Evolutionary conservation across 257 asterid genomes (phyloP).

Genomic region (Solanum habrochaites): DNA sequence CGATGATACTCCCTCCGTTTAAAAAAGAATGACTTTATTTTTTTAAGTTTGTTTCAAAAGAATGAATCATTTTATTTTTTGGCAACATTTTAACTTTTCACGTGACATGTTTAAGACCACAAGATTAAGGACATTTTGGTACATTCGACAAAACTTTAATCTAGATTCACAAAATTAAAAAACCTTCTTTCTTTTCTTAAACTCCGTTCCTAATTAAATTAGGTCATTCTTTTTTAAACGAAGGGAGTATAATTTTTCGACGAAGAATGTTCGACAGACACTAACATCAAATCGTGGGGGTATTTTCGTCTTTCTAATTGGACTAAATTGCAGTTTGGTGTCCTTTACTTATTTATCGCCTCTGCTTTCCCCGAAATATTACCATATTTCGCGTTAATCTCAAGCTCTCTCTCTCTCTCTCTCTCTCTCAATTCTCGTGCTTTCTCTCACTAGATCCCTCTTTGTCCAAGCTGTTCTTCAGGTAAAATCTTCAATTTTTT

Average conservation of each 20-base stretch:
- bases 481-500: neutral
- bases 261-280: rapidly evolving
- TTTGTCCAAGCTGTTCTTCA: neutral
- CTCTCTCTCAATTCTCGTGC: neutral
- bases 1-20: too few species aligned
- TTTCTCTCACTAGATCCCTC: neutral
- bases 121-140: too few species aligned
- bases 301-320: neutral
- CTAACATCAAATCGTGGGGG: neutral
- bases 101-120: too few species aligned
- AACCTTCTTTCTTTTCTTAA: too few species aligned
- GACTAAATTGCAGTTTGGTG: neutral
- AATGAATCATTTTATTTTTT: too few species aligned
- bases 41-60: too few species aligned
- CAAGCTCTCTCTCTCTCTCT: neutral
- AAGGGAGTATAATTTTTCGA: too few species aligned
- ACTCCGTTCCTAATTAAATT: too few species aligned
- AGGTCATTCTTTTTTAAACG: neutral
- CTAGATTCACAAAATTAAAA: too few species aligned
- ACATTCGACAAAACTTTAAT: too few species aligned
- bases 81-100: too few species aligned
- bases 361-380: neutral
- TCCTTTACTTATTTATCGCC: neutral
- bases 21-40: too few species aligned
- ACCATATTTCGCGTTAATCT: neutral